Percentiles rank a stretch among this genome's conserved stretches.
Evolutionary conservation across 1,284 basidiomycete genomes (phyloP).

Genomic region (Apiotrichum gamsii): DNA sequence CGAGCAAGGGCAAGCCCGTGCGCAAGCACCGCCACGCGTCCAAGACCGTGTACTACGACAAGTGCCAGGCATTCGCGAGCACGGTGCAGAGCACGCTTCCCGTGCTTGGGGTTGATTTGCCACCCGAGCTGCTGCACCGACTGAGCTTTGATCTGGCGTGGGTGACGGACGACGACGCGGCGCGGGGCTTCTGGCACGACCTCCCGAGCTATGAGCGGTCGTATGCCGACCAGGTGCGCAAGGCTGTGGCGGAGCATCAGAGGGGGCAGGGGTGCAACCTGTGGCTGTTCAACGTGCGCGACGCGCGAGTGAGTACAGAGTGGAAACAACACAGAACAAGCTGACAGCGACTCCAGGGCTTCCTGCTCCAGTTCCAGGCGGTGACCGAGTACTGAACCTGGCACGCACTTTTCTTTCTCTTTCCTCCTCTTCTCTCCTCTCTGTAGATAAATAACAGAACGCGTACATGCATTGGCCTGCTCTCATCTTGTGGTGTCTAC

Average conservation of each 20-base stretch:
- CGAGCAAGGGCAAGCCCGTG: constrained; percentile 30
- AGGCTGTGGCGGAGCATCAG: constrained; percentile 19
- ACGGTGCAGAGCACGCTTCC: constrained; percentile 34
- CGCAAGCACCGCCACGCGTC: constrained; percentile 40
- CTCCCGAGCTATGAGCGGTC: constrained; percentile 24
- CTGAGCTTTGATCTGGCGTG: constrained; percentile 36
- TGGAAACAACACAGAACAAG: too few relatives aligned
- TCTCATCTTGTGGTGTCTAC: not conserved
- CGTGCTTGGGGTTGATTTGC: constrained; percentile 40
- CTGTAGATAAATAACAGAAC: constrained; percentile 4
- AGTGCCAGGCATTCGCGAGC: constrained; percentile 35
- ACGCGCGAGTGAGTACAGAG: constrained; percentile 19
- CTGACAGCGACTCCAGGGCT: constrained; percentile 6
- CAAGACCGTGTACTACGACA: constrained; percentile 45
- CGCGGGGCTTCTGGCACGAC: constrained; percentile 25
- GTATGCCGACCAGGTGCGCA: constrained; percentile 33
- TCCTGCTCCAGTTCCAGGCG: constrained; percentile 10
- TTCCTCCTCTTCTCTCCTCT: not conserved
- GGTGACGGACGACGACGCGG: constrained; percentile 41
- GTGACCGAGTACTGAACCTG: too few relatives aligned
- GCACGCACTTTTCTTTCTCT: not conserved
- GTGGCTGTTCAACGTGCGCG: constrained; percentile 58
- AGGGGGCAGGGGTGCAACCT: constrained; percentile 10
- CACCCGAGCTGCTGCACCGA: constrained; percentile 27
- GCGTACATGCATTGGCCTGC: too few relatives aligned